Base-by-base conservation (phyloP, 306 rosid genomes). In the Glycine tomentella region DNA sequence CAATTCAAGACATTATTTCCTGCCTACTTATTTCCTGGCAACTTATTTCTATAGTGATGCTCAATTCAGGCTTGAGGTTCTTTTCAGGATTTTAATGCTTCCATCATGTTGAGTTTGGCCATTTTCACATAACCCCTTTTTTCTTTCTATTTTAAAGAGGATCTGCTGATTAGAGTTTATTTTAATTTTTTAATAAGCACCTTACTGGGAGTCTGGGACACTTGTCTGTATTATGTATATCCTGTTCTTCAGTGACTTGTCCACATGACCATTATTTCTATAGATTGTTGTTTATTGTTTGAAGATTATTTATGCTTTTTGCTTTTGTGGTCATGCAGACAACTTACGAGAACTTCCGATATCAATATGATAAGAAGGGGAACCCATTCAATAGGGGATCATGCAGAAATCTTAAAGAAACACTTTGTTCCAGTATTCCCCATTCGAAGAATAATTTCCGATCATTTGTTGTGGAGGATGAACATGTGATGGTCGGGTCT, bases 261-360 rank as follows among this genome's bases (percentile, higher is more conserved):
- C 34, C 34, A 33, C 15, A 4, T 51, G 62, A 59, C 67, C 48
- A 52, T 52, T 76, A 36, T 61, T 16, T 51, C 76, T 9, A 12
- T 33, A 48, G 13, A 71, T 59, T 74, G n/a, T 52, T 81, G n/a
- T 59, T 67, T 67, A 17, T 66, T 59, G 9, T 44, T 73, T 76
- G 51, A 42, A 61, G 17, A 58, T 34, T 34, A 36, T 14, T 74
- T 46, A 61, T 38, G 38, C 42, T 67, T 31, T 49, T 80, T 16
- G 1, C 69, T 72, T 57, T 61, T 84, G 13, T 81, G 79, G 65
- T 66, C 9, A 48, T 78, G 72, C 92, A 95, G 98, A 93, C 99
- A 16, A 95, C 99, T n/a, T 95, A 95, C 12, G 98, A 95, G 87
- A 95, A 91, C 84, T 95, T 95, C 77, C 90, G 98, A 9, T 91